Percentiles rank a stretch among this genome's conserved stretches.
phyloP scores from a whole-genome alignment of 768 basidiomycete species.

The Udeniomyces megalosporus region DNA sequence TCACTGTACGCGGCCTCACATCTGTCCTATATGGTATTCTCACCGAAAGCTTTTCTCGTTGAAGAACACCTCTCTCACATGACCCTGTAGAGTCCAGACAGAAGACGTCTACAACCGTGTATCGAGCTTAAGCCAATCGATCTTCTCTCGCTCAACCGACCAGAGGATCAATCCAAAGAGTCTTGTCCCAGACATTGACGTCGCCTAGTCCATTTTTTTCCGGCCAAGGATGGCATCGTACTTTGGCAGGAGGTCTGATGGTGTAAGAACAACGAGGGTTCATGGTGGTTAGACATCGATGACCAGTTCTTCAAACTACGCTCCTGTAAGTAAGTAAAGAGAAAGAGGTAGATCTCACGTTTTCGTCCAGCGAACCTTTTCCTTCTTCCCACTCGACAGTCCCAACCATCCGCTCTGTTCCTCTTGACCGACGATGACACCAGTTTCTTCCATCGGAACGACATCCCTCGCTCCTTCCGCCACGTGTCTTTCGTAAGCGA shows the following conservation, averaged over 20 bases:
- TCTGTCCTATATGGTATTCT: no score
- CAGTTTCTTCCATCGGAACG: neutral
- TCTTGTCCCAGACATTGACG: conserved; percentile 14
- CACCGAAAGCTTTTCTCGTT: no score
- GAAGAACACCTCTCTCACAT: no score
- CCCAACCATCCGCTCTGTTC: neutral
- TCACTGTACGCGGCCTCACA: no score
- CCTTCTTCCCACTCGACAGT: neutral
- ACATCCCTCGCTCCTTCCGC: conserved; percentile 8
- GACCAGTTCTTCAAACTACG: neutral
- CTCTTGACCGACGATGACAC: neutral
- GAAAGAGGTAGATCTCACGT: neutral
- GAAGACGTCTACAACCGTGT: no score
- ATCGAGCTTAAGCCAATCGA: no score
- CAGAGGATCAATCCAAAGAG: neutral
- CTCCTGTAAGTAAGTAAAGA: neutral
- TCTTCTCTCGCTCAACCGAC: no score
- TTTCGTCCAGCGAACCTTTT: neutral
- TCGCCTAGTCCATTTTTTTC: conserved; percentile 3
- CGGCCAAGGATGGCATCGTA: conserved; percentile 17
- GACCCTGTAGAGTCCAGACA: no score
- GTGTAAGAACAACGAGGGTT: neutral
- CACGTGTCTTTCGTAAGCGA: conserved; percentile 14
- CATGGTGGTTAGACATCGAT: neutral
- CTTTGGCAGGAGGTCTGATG: conserved; percentile 3